Percentiles rank a stretch among this genome's conserved stretches.
Evolutionary conservation across 2,329 filamentous ascomycete species (phyloP).

Genomic region (Corynespora cassiicola): DNA sequence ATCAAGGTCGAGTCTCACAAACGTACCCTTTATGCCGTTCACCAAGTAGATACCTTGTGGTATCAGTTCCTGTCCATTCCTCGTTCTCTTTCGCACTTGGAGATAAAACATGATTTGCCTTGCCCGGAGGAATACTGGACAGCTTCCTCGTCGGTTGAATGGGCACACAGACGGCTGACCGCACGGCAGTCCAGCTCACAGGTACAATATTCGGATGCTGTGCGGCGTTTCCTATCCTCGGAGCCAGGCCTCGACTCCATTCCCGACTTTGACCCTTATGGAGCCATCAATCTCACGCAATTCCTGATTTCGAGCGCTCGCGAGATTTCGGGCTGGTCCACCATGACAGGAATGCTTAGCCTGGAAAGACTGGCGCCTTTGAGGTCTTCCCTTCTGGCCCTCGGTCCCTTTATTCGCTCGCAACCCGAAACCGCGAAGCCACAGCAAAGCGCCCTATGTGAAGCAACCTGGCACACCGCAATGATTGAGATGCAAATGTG

Average conservation of each 20-base stretch:
- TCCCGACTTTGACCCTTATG: conserved; percentile 26
- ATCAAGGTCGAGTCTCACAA: conserved; percentile 18
- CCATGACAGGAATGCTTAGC: conserved; percentile 29
- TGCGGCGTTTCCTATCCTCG: conserved; percentile 18
- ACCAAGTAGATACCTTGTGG: conserved; percentile 28
- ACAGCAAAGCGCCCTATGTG: conserved; percentile 16
- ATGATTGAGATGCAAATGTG: conserved; percentile 33
- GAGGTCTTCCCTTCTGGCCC: conserved; percentile 18
- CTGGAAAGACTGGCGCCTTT: conserved; percentile 26
- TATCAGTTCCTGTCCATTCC: conserved; percentile 30
- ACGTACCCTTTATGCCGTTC: conserved; percentile 24
- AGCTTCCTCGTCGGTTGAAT: conserved; percentile 20
- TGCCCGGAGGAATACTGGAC: conserved; percentile 24
- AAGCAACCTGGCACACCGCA: conserved; percentile 27
- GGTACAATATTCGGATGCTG: conserved; percentile 20
- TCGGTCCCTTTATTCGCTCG: conserved; percentile 17
- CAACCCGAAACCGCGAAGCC: conserved; percentile 1
- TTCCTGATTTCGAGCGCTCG: conserved; percentile 28
- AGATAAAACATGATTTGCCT: conserved; percentile 28
- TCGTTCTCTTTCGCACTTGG: conserved; percentile 27
- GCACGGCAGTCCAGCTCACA: conserved; percentile 9
- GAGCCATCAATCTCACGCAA: conserved; percentile 28
- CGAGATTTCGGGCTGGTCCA: conserved; percentile 29
- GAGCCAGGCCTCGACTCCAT: conserved; percentile 14
- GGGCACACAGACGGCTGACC: conserved; percentile 21